Percentiles rank a stretch among this genome's conserved stretches.
Conservation (phyloP, 805 yeast genomes). For the Saccharomycopsis sp. region DNA sequence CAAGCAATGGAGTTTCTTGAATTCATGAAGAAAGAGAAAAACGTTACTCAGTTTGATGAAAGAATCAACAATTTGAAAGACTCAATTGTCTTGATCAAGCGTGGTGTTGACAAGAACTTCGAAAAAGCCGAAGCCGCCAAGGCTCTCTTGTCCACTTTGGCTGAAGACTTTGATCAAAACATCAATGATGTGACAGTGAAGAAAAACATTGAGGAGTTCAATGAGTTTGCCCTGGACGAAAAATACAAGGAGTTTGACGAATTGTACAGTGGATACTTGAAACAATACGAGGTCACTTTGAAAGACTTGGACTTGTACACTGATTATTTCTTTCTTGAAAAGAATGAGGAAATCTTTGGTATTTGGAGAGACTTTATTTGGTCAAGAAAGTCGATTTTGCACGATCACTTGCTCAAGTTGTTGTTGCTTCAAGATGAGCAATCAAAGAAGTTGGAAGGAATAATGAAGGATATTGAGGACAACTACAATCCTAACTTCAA, state of each 20-base stretch:
- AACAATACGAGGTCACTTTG: constrained; percentile 17
- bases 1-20: constrained; percentile 17
- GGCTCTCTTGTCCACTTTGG: constrained; percentile 39
- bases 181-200: constrained; percentile 85
- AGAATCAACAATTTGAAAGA: constrained; percentile 1
- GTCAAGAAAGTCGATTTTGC: constrained; percentile 20
- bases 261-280: constrained; percentile 21
- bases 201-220: constrained; percentile 48
- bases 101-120: constrained; percentile 15
- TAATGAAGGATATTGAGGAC: constrained; percentile 37
- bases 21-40: constrained; percentile 6
- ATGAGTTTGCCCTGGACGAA: constrained; percentile 28
- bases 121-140: constrained; percentile 21
- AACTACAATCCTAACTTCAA: constrained; percentile 71
- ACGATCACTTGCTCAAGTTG: constrained; percentile 8
- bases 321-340: constrained; percentile 13
- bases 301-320: constrained; percentile 11
- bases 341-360: constrained; percentile 18
- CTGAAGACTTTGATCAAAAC: constrained; percentile 63
- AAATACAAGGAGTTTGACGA: constrained; percentile 12
- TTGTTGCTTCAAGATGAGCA: constrained; percentile 19
- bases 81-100: constrained; percentile 9
- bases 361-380: constrained; percentile 15
- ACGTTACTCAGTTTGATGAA: constrained; percentile 7
- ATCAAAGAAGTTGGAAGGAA: constrained; percentile 32